Percentiles rank a stretch among this genome's conserved stretches.
Conservation (phyloP, 1,139 yeast species). For the Yamadazyma blattariae region DNA sequence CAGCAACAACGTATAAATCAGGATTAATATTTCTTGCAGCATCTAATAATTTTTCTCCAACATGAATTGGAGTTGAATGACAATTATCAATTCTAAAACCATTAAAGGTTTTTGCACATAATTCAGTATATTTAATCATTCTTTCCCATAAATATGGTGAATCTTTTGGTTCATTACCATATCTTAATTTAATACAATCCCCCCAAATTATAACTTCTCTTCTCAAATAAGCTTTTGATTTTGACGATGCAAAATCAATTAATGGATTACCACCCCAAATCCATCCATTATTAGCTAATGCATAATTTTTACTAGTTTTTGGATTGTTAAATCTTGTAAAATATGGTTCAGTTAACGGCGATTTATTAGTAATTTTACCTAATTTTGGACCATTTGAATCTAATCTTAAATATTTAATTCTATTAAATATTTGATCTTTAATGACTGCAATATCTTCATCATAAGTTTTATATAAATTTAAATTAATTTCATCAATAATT, state of each 20-base stretch:
- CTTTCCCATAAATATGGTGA: slow-evolving; percentile 88
- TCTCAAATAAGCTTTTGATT: slow-evolving; percentile 78
- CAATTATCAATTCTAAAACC: slow-evolving; percentile 95
- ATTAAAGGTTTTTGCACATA: slow-evolving; percentile 73
- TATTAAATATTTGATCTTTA: slow-evolving; percentile 64
- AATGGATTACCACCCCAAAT: slow-evolving; percentile 97
- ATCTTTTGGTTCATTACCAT: slow-evolving; percentile 73
- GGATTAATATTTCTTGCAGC: slow-evolving; percentile 85
- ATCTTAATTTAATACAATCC: slow-evolving; percentile 90
- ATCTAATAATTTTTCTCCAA: slow-evolving; percentile 85
- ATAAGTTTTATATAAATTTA: slow-evolving; percentile 68
- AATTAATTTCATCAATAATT: slow-evolving; percentile 74
- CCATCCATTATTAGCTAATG: slow-evolving; percentile 96
- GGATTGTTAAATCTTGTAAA: slow-evolving; percentile 64
- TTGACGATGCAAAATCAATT: slow-evolving; percentile 83
- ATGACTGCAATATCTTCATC: slow-evolving; percentile 70
- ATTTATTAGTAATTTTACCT: slow-evolving; percentile 54
- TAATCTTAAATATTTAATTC: slow-evolving; percentile 72
- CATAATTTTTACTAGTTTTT: slow-evolving; percentile 54
- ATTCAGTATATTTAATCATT: slow-evolving; percentile 74
- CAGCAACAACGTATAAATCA: slow-evolving; percentile 89
- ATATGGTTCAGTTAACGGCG: slow-evolving; percentile 80
- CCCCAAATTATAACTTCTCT: slow-evolving; percentile 98
- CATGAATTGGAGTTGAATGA: slow-evolving; percentile 94
- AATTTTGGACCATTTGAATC: slow-evolving; percentile 78